Conservation (phyloP, 495 filamentous ascomycete genomes). For the Hypoxylon trugodes region DNA sequence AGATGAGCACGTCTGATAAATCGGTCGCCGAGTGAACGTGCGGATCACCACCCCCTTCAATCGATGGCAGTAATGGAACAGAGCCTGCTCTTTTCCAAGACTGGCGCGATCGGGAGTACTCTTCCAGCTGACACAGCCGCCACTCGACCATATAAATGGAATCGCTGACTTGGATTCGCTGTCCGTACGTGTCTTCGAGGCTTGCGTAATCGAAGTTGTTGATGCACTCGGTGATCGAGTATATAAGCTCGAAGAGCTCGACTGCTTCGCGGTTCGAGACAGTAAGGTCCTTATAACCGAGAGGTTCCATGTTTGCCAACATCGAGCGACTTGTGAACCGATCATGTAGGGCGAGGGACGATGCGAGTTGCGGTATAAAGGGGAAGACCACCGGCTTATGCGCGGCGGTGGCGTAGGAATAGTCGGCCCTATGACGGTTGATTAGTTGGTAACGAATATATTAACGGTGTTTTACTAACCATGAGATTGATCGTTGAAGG, state of each 20-base stretch:
- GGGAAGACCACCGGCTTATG: slow-evolving; percentile 40
- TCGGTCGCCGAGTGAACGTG: slow-evolving; percentile 31
- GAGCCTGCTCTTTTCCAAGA: slow-evolving; percentile 21
- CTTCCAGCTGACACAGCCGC: slow-evolving; percentile 41
- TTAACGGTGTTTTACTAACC: slow-evolving; percentile 20
- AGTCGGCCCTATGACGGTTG: slow-evolving; percentile 37
- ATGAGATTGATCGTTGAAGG: slow-evolving; percentile 43
- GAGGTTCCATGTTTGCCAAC: slow-evolving; percentile 25
- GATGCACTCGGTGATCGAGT: slow-evolving; percentile 41
- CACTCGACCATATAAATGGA: slow-evolving; percentile 45
- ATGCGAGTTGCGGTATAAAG: slow-evolving; percentile 43
- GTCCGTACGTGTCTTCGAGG: slow-evolving; percentile 34
- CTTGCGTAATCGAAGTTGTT: slow-evolving; percentile 41
- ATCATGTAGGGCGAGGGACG: slow-evolving; percentile 35
- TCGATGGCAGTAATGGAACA: slow-evolving; percentile 12
- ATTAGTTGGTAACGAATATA: background rate
- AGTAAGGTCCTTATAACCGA: slow-evolving; percentile 25
- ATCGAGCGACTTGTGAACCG: slow-evolving; percentile 38
- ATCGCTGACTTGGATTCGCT: slow-evolving; percentile 41
- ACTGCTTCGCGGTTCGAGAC: slow-evolving; percentile 37
- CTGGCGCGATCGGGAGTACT: slow-evolving; percentile 27
- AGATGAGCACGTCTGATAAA: slow-evolving; percentile 39
- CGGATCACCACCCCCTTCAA: slow-evolving; percentile 4
- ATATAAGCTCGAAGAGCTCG: slow-evolving; percentile 40
- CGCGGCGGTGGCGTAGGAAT: slow-evolving; percentile 43